Percentiles rank a stretch among this genome's conserved stretches.
Evolutionary conservation across 345 rosid genomes (phyloP).

Genomic region (Nasturtium officinale): DNA sequence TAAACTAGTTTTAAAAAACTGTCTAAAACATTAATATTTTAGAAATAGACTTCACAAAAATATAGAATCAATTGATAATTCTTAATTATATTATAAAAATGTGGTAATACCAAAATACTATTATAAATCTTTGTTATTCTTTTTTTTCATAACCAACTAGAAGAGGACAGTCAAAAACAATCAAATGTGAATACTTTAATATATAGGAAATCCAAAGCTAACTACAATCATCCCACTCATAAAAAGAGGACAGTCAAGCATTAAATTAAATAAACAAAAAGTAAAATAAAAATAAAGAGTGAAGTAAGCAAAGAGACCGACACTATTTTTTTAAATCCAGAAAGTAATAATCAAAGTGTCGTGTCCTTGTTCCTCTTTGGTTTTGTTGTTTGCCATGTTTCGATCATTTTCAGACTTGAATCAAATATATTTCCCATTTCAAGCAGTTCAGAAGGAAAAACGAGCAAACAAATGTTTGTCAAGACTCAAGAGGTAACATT

Average conservation of each 20-base stretch:
- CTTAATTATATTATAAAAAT: too few relatives aligned
- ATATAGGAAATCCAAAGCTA: slow-evolving; percentile 3
- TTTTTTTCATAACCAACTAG: slow-evolving; percentile 24
- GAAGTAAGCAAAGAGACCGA: slow-evolving; percentile 38
- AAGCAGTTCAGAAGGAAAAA: neutral
- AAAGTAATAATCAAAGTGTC: slow-evolving; percentile 21
- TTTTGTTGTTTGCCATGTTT: slow-evolving; percentile 22
- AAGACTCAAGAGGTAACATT: neutral
- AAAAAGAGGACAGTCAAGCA: slow-evolving; percentile 12
- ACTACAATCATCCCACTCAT: slow-evolving; percentile 17
- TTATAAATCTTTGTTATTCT: too few relatives aligned
- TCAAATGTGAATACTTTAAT: neutral
- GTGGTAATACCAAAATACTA: too few relatives aligned
- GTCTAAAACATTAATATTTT: too few relatives aligned
- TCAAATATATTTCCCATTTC: neutral
- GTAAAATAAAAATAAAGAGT: neutral
- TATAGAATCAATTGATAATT: too few relatives aligned
- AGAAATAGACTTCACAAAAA: too few relatives aligned
- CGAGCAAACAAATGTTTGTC: neutral
- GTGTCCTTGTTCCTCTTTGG: slow-evolving; percentile 24
- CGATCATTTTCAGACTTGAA: slow-evolving; percentile 19
- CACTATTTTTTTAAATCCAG: neutral
- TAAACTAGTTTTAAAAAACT: too few relatives aligned
- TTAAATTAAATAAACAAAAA: slow-evolving; percentile 7
- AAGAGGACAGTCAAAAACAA: slow-evolving; percentile 22